Percentiles rank a stretch among this genome's conserved stretches.
phyloP scores from a whole-genome alignment of 2,329 filamentous ascomycete genomes.

The Diaporthe aspalathi region DNA sequence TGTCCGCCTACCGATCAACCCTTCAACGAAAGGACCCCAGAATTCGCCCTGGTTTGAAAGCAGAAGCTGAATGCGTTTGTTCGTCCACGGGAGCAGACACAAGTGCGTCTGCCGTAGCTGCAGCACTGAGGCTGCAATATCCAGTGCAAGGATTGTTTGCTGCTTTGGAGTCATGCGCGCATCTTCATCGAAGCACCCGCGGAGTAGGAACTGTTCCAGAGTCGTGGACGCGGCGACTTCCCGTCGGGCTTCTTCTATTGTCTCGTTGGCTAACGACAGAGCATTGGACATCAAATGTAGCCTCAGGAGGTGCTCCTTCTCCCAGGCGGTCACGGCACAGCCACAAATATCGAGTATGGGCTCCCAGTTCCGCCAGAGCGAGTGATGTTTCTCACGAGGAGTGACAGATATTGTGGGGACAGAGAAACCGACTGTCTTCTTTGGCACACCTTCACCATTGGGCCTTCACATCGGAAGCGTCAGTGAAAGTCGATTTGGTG shows the following conservation, averaged over 20 bases:
- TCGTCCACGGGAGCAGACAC: background rate
- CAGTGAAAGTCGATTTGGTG: background rate
- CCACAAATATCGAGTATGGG: constrained; percentile 1
- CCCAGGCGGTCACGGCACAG: background rate
- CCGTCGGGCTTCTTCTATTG: background rate
- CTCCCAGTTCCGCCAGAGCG: background rate
- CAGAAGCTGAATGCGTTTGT: background rate
- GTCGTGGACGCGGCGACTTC: background rate
- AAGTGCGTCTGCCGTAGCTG: constrained; percentile 8
- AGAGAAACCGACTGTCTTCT: background rate
- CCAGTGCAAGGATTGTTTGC: background rate
- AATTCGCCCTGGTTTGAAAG: background rate
- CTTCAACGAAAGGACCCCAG: constrained; percentile 1
- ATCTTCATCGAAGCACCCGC: background rate
- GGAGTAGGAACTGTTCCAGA: background rate
- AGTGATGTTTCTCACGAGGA: background rate
- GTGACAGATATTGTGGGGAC: background rate
- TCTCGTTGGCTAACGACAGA: background rate
- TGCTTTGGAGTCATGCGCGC: constrained; percentile 5
- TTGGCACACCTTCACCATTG: background rate
- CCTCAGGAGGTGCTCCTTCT: background rate
- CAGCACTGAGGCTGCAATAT: constrained; percentile 1
- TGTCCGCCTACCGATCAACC: background rate
- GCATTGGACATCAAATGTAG: background rate
- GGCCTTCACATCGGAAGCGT: background rate